phyloP scores from a whole-genome alignment of 768 basidiomycete species.

The Kwoniella dejecticola region DNA sequence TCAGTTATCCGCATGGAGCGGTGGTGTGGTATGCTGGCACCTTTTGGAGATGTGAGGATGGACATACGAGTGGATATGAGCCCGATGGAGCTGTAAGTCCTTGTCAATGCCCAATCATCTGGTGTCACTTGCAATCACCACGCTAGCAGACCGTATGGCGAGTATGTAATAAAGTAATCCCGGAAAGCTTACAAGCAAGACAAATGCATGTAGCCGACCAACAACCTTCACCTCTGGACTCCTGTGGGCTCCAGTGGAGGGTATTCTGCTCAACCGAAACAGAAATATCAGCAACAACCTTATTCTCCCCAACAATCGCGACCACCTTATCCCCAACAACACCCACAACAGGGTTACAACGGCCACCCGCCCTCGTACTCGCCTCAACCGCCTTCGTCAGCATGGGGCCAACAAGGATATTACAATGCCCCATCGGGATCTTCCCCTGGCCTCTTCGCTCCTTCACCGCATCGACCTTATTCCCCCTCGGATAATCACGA shows the following conservation, averaged over 20 bases:
- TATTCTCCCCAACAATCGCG: not conserved
- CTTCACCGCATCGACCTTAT: slow-evolving; percentile 5
- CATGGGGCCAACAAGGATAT: slow-evolving; percentile 7
- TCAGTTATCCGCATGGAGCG: slow-evolving; percentile 21
- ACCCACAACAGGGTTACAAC: slow-evolving; percentile 4
- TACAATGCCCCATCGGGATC: slow-evolving; percentile 9
- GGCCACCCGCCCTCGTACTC: slow-evolving; percentile 12
- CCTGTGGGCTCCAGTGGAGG: slow-evolving; percentile 22
- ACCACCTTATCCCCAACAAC: not conserved
- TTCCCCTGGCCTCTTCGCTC: slow-evolving; percentile 8
- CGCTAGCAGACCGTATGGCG: not conserved
- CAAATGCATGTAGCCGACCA: slow-evolving; percentile 23
- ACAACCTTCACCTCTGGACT: slow-evolving; percentile 44
- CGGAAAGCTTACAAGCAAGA: not conserved
- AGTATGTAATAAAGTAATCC: not conserved
- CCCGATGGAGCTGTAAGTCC: slow-evolving; percentile 29
- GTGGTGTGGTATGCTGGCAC: slow-evolving; percentile 36
- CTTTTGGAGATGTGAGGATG: slow-evolving; percentile 39
- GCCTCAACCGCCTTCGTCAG: slow-evolving; percentile 3
- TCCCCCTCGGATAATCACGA: not conserved
- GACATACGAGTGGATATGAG: slow-evolving; percentile 28
- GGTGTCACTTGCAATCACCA: too few relatives aligned
- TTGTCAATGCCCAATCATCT: too few relatives aligned
- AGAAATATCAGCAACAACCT: too few relatives aligned
- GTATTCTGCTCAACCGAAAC: not conserved